Percentiles rank a stretch among this genome's conserved stretches.
These are phyloP conservation scores for Xylariales sp. DNA, from an alignment of 2,329 filamentous ascomycete genomes.

Conservation along the genomic window DNA sequence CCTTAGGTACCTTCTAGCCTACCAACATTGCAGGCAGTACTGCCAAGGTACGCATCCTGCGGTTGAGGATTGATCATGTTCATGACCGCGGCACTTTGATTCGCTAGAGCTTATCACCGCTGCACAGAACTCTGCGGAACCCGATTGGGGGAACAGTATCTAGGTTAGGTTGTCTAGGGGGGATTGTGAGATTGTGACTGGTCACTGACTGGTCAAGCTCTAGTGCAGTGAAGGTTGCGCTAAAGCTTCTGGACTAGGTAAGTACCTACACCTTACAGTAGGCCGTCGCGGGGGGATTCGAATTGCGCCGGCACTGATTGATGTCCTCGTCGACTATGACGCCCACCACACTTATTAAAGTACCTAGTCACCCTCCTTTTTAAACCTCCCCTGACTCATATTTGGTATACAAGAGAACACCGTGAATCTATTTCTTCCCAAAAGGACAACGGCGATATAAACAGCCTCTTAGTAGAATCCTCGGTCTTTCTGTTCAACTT, in stretches of 20 bases:
- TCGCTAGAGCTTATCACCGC: constrained; percentile 30
- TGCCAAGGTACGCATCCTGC: neutral
- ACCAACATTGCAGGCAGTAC: neutral
- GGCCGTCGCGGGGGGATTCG: constrained; percentile 21
- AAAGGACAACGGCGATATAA: neutral
- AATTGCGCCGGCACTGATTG: constrained; percentile 6
- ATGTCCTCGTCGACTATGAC: constrained; percentile 17
- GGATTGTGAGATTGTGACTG: neutral
- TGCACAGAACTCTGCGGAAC: constrained; percentile 11
- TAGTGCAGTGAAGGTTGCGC: neutral
- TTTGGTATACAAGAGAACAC: neutral
- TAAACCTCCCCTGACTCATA: constrained; percentile 5
- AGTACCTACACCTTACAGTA: neutral
- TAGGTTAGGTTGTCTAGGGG: too few species aligned
- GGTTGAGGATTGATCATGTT: constrained; percentile 29
- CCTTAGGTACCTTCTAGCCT: too few species aligned
- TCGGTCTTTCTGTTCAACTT: constrained; percentile 3
- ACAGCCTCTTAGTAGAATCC: neutral
- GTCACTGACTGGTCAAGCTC: constrained; percentile 11
- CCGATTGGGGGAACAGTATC: neutral
- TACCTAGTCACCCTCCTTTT: constrained; percentile 26
- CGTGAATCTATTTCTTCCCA: neutral
- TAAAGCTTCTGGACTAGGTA: neutral
- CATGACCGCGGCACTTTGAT: constrained; percentile 25
- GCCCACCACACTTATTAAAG: constrained; percentile 13